Evolutionary conservation across 805 yeast genomes (phyloP).

Genomic region (Suhomyces prunicola): DNA sequence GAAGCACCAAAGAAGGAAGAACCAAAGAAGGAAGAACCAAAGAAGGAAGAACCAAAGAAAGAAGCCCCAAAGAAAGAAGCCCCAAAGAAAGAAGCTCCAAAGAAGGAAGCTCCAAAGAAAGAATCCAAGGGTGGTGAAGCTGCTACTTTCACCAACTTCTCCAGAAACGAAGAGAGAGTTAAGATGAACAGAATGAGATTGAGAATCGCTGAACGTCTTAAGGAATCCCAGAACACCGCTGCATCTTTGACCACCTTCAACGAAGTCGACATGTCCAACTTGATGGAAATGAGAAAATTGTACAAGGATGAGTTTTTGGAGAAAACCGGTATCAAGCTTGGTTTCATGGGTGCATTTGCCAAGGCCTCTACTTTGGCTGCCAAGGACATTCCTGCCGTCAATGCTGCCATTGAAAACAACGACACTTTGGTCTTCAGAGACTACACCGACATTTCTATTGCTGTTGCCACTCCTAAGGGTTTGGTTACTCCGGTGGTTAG

Average conservation of each 20-base stretch:
- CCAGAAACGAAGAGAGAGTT: conserved; percentile 86
- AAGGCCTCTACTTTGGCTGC: conserved; percentile 91
- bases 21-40: conserved; percentile 19
- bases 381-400: conserved; percentile 91
- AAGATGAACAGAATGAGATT: conserved; percentile 99
- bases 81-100: conserved; percentile 30
- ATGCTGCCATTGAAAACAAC: conserved; percentile 88
- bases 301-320: conserved; percentile 96
- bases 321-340: conserved; percentile 90
- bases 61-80: conserved; percentile 33
- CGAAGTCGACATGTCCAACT: conserved; percentile 93
- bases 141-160: conserved; percentile 46
- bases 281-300: conserved; percentile 90
- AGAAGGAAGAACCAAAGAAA: conserved; percentile 27
- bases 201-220: conserved; percentile 97
- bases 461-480: conserved; percentile 99
- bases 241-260: conserved; percentile 97
- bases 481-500: conserved; percentile 96
- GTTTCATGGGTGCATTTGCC: conserved; percentile 98
- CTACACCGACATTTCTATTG: conserved; percentile 91
- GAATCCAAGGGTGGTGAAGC: conserved; percentile 22
- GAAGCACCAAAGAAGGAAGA: conserved; percentile 8
- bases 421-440: conserved; percentile 95
- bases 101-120: conserved; percentile 26
- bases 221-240: conserved; percentile 98